Evolutionary conservation across 202 grass and related monocot species (phyloP).

Genomic region (Miscanthus sacchariflorus): DNA sequence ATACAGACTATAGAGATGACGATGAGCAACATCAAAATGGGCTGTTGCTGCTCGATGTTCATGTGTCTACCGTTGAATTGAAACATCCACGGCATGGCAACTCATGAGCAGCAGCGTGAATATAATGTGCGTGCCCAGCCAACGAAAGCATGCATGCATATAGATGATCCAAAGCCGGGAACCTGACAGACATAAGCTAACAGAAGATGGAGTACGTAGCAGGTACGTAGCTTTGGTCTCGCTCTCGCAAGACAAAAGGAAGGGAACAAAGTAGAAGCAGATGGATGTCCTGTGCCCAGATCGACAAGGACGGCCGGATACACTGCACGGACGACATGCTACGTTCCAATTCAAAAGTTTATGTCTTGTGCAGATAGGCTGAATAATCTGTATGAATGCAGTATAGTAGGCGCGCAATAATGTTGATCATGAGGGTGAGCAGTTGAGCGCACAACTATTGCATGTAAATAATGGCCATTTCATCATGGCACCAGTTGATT

Average conservation of each 20-base stretch:
- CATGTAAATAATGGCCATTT: background rate
- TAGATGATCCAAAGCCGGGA: slow-evolving; percentile 42
- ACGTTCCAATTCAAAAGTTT: background rate
- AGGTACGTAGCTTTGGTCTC: background rate
- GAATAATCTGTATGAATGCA: background rate
- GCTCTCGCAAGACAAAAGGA: slow-evolving; percentile 27
- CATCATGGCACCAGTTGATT: background rate
- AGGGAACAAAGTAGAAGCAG: slow-evolving; percentile 38
- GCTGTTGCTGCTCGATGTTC: background rate
- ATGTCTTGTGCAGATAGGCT: background rate
- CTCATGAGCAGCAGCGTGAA: slow-evolving; percentile 9
- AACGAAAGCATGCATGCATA: slow-evolving; percentile 15
- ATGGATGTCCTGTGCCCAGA: slow-evolving; percentile 14
- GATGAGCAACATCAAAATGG: background rate
- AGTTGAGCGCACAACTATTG: background rate
- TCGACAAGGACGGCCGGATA: slow-evolving; percentile 5
- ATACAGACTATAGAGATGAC: too few species aligned
- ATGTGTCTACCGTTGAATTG: background rate
- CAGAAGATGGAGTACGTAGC: slow-evolving; percentile 26
- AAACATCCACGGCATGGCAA: background rate
- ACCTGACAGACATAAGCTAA: slow-evolving; percentile 40
- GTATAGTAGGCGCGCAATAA: background rate
- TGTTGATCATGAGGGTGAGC: background rate
- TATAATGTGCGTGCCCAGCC: background rate
- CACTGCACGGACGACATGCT: slow-evolving; percentile 22